Percentiles rank a stretch among this genome's conserved stretches.
Conservation (phyloP, 495 filamentous ascomycete genomes). For the Aspergillus sclerotioniger region DNA sequence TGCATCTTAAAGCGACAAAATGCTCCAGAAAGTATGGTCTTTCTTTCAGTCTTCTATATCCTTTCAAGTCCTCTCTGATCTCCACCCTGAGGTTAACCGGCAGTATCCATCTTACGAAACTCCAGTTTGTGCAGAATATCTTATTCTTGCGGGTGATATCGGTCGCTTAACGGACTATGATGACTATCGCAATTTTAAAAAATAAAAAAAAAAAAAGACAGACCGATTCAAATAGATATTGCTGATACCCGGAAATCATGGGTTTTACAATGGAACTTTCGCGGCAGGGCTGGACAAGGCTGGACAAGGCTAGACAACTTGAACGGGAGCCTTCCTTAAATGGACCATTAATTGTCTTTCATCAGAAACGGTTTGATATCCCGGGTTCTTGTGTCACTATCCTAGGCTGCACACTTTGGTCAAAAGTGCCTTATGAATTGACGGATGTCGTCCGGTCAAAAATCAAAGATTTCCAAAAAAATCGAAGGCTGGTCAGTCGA, state of each 20-base stretch:
- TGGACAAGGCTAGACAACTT: conserved; percentile 43
- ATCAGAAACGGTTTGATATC: conserved; percentile 43
- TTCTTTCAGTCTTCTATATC: conserved; percentile 16
- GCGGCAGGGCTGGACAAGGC: conserved; percentile 35
- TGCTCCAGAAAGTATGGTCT: conserved; percentile 16
- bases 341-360: conserved; percentile 45
- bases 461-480: conserved; percentile 49
- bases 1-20: conserved; percentile 3
- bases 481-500: conserved; percentile 50
- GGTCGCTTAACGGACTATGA: conserved; percentile 55
- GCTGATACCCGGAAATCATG: conserved; percentile 58
- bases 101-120: conserved; percentile 51
- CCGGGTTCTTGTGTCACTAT: conserved; percentile 40
- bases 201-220: conserved; percentile 43
- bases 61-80: conserved; percentile 57
- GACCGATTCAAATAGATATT: conserved; percentile 46
- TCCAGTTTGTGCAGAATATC: conserved; percentile 43
- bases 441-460: conserved; percentile 35
- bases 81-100: conserved; percentile 54
- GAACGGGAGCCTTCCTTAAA: conserved; percentile 43
- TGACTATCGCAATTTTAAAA: conserved; percentile 50
- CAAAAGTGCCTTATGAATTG: conserved; percentile 39
- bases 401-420: conserved; percentile 59
- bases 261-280: conserved; percentile 51
- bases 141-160: conserved; percentile 59